phyloP scores from a whole-genome alignment of 108 stramenopile genomes.

The Skeletonema costatum region DNA sequence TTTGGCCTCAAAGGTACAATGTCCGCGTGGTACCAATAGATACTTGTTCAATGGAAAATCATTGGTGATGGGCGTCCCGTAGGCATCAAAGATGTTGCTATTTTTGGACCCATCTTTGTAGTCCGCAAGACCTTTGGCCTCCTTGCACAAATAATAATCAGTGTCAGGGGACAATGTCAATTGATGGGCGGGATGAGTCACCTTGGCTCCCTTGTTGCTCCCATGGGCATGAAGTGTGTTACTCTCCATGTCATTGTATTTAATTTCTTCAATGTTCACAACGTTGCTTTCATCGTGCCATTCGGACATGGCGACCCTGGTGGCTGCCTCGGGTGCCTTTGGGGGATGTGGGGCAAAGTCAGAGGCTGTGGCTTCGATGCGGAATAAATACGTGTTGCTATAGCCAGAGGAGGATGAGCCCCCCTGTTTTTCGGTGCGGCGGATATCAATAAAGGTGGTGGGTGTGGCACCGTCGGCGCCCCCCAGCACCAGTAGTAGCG shows the following conservation, averaged over 20 bases:
- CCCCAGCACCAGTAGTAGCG: not conserved
- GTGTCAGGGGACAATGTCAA: conserved; percentile 34
- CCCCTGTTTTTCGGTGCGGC: not conserved
- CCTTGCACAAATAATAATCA: conserved; percentile 59
- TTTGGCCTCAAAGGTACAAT: conserved; percentile 79
- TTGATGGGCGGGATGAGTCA: conserved; percentile 7
- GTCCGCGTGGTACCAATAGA: conserved; percentile 69
- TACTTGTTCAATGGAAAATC: conserved; percentile 13
- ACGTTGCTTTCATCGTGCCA: not conserved
- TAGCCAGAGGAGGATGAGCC: conserved; percentile 4
- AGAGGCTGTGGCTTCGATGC: conserved; percentile 24
- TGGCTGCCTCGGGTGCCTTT: conserved; percentile 16
- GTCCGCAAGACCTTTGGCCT: conserved; percentile 9
- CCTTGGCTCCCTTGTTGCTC: not conserved
- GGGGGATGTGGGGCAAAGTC: conserved; percentile 19
- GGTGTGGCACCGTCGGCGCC: conserved; percentile 3
- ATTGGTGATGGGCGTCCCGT: conserved; percentile 2
- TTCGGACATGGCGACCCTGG: conserved; percentile 5
- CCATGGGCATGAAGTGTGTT: not conserved
- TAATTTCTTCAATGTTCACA: not conserved
- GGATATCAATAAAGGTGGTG: conserved; percentile 35
- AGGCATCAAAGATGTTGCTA: conserved; percentile 13
- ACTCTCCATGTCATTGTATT: not conserved
- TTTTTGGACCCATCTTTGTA: conserved; percentile 6
- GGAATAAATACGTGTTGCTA: conserved; percentile 15